These are phyloP conservation scores for Fusarium sacchari DNA, from an alignment of 2,329 filamentous ascomycete genomes.

Conservation along the genomic window DNA sequence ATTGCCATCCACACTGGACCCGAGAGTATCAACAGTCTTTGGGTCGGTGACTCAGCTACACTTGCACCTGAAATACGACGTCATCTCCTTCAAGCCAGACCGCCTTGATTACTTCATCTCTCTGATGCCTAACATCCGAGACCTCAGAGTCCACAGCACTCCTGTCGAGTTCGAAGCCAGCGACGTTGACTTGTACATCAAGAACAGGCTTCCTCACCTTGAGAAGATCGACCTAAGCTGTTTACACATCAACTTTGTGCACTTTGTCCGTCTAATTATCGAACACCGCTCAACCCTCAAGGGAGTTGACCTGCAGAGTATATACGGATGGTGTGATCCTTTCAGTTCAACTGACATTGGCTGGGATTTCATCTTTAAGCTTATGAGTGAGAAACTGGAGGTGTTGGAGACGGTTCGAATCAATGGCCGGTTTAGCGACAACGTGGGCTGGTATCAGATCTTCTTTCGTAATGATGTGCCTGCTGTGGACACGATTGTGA, in stretches of 20 bases:
- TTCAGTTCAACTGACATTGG: slow-evolving; percentile 4
- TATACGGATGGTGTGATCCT: slow-evolving; percentile 18
- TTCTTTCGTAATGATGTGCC: slow-evolving; percentile 4
- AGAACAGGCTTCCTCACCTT: slow-evolving; percentile 27
- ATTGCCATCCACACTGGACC: slow-evolving; percentile 10
- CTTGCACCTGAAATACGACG: slow-evolving; percentile 9
- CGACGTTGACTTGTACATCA: slow-evolving; percentile 30
- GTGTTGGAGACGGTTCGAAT: slow-evolving; percentile 14
- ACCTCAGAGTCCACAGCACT: slow-evolving; percentile 18
- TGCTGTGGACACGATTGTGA: not conserved
- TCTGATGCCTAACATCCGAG: slow-evolving; percentile 32
- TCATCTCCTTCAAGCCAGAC: slow-evolving; percentile 17
- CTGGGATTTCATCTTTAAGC: slow-evolving; percentile 32
- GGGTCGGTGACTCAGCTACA: slow-evolving; percentile 22
- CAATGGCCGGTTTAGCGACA: slow-evolving; percentile 17
- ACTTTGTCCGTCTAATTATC: slow-evolving; percentile 26
- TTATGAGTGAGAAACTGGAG: slow-evolving; percentile 16
- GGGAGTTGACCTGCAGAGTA: slow-evolving; percentile 4
- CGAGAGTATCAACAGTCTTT: slow-evolving; percentile 8
- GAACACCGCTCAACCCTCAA: slow-evolving; percentile 28
- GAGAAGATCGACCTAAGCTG: slow-evolving; percentile 28
- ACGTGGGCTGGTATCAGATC: slow-evolving; percentile 25
- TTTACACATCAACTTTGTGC: slow-evolving; percentile 23
- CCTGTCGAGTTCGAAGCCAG: not conserved
- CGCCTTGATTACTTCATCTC: slow-evolving; percentile 34